phyloP scores from a whole-genome alignment of 225 moss, liverwort and hornwort species.

The Physcomitrium patens region DNA sequence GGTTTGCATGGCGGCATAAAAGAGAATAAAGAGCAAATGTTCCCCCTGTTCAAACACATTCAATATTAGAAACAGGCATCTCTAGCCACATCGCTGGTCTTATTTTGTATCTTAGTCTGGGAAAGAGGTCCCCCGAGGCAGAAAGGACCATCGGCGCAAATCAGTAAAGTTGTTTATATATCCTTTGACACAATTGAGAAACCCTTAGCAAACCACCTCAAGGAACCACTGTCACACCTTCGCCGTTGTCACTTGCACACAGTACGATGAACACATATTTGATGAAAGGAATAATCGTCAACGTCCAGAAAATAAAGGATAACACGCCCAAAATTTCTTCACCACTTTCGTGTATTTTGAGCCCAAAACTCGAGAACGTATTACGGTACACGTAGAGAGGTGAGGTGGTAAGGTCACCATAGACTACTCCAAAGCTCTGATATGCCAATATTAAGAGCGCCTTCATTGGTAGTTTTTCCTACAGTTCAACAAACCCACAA shows the following conservation, averaged over 20 bases:
- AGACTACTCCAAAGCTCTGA: slow-evolving; percentile 93
- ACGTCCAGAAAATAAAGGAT: slow-evolving; percentile 81
- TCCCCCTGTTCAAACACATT: slow-evolving; percentile 57
- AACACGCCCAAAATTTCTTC: slow-evolving; percentile 70
- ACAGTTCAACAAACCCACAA: background rate
- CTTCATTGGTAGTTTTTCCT: slow-evolving; percentile 44
- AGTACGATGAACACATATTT: slow-evolving; percentile 85
- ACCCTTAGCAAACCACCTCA: background rate
- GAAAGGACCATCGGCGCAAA: background rate
- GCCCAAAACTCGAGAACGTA: slow-evolving; percentile 51
- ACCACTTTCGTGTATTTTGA: slow-evolving; percentile 33
- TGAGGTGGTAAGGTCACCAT: slow-evolving; percentile 83
- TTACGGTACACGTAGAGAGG: slow-evolving; percentile 85
- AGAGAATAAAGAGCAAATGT: slow-evolving; percentile 93
- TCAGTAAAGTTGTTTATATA: background rate
- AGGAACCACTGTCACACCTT: slow-evolving; percentile 46
- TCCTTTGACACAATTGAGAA: background rate
- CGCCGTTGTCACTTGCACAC: slow-evolving; percentile 76
- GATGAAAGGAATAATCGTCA: slow-evolving; percentile 72
- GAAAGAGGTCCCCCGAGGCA: background rate
- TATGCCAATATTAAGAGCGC: slow-evolving; percentile 70
- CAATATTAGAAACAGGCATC: background rate
- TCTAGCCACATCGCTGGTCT: background rate
- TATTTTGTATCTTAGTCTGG: background rate
- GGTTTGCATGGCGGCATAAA: slow-evolving; percentile 80